Evolutionary conservation across 352 stramenopile genomes (phyloP).

Genomic region (Phytopythium delawarense): DNA sequence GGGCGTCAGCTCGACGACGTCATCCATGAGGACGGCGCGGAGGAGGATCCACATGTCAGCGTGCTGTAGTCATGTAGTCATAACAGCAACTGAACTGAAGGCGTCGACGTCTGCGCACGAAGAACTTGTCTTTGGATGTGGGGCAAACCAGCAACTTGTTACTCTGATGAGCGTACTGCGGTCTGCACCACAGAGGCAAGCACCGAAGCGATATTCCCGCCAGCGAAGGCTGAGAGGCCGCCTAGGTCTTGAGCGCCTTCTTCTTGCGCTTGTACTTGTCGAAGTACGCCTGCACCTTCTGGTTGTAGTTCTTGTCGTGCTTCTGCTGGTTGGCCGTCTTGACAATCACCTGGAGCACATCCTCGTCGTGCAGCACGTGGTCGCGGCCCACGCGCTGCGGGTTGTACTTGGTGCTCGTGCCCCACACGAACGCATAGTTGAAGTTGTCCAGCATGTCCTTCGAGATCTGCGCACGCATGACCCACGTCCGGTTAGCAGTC

Average conservation of each 20-base stretch:
- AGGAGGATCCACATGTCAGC: background rate
- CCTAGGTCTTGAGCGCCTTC: conserved; percentile 90
- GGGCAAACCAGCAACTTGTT: background rate
- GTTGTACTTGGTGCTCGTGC: conserved; percentile 97
- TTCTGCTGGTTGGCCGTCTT: conserved; percentile 99
- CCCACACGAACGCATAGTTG: conserved; percentile 98
- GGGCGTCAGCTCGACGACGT: background rate
- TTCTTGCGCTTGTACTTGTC: conserved; percentile 97
- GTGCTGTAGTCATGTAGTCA: background rate
- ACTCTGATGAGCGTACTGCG: background rate
- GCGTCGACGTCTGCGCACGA: background rate
- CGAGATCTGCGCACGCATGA: conserved; percentile 55
- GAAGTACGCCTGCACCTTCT: conserved; percentile 93
- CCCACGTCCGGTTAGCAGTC: background rate
- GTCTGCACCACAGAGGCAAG: background rate
- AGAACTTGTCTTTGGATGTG: background rate
- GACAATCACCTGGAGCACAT: conserved; percentile 97
- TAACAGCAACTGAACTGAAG: background rate
- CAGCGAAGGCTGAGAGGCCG: background rate
- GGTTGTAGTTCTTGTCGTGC: conserved; percentile 96
- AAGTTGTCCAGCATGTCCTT: conserved; percentile 95
- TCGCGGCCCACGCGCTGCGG: conserved; percentile 94
- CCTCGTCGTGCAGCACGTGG: conserved; percentile 96
- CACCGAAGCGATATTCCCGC: background rate
- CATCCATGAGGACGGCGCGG: background rate